Percentiles rank a stretch among this genome's conserved stretches.
These are phyloP conservation scores for Fusarium penzigii DNA, from an alignment of 2,329 filamentous ascomycete genomes.

Conservation along the genomic window DNA sequence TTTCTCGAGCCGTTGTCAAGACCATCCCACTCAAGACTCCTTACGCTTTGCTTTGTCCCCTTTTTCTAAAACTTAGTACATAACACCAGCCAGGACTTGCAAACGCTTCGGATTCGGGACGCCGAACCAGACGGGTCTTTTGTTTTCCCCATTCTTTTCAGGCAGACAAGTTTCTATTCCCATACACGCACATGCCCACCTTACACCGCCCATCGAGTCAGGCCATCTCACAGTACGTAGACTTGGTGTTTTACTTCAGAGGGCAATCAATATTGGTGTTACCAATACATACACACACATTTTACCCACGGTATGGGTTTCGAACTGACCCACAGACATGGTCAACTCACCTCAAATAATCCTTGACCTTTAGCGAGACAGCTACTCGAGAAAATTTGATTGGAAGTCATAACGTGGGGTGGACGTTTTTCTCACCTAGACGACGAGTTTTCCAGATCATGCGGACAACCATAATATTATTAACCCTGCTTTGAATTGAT, in stretches of 20 bases:
- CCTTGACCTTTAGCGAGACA: conserved; percentile 10
- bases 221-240: conserved; percentile 4
- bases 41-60: conserved; percentile 1
- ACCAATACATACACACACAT: not conserved
- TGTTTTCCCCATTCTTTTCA: conserved; percentile 17
- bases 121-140: conserved; percentile 6
- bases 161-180: conserved; percentile 26
- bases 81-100: conserved; percentile 20
- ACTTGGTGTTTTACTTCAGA: conserved; percentile 6
- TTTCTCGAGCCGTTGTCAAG: not conserved
- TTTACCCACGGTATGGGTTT: not conserved
- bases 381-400: conserved; percentile 4
- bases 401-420: conserved; percentile 21
- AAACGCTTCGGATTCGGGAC: not conserved
- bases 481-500: not conserved
- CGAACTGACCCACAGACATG: conserved; percentile 16
- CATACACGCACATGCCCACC: conserved; percentile 2
- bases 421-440: conserved; percentile 22
- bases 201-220: conserved; percentile 20
- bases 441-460: conserved; percentile 17
- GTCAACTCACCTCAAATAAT: conserved; percentile 12
- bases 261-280: not conserved
- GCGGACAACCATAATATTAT: conserved; percentile 4
- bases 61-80: not conserved
- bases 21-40: not conserved